phyloP scores from a whole-genome alignment of 805 yeast genomes.

The Wickerhamomyces chaumierensis region DNA sequence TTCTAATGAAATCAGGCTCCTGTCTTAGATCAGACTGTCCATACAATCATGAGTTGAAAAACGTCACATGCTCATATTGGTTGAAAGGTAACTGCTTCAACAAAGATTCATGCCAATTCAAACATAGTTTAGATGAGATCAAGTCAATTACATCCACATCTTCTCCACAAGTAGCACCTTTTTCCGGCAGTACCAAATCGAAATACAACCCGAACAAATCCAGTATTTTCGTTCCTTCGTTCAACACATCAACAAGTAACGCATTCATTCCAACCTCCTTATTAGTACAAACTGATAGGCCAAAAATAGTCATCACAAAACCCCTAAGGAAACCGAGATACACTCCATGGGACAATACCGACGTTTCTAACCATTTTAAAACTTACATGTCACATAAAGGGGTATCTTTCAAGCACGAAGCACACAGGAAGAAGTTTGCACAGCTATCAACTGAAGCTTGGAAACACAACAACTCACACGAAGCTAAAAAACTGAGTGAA shows the following conservation, averaged over 20 bases:
- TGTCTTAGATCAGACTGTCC: slow-evolving; percentile 34
- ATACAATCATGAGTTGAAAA: slow-evolving; percentile 32
- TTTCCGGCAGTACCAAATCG: no score
- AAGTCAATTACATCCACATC: slow-evolving; percentile 1
- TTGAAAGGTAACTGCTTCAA: slow-evolving; percentile 31
- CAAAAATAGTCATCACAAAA: slow-evolving; percentile 6
- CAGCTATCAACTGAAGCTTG: slow-evolving; percentile 18
- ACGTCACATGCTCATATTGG: slow-evolving; percentile 36
- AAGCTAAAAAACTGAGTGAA: slow-evolving; percentile 17
- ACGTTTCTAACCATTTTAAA: slow-evolving; percentile 4
- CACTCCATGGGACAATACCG: slow-evolving; percentile 16
- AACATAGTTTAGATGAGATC: slow-evolving; percentile 20
- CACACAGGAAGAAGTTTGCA: slow-evolving; percentile 17
- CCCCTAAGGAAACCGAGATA: slow-evolving; percentile 13
- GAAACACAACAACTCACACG: slow-evolving; percentile 14
- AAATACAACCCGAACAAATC: neutral
- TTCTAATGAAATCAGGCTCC: slow-evolving; percentile 27
- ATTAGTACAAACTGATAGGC: slow-evolving; percentile 3
- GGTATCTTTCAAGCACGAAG: slow-evolving; percentile 13
- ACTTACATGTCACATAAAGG: slow-evolving; percentile 8
- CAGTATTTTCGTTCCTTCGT: neutral
- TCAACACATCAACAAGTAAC: neutral
- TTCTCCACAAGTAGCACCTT: no score
- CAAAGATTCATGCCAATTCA: slow-evolving; percentile 29
- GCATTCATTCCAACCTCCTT: slow-evolving; percentile 3